Conservation (phyloP, 208 protist species). For the Acanthamoeba rhysodes region DNA sequence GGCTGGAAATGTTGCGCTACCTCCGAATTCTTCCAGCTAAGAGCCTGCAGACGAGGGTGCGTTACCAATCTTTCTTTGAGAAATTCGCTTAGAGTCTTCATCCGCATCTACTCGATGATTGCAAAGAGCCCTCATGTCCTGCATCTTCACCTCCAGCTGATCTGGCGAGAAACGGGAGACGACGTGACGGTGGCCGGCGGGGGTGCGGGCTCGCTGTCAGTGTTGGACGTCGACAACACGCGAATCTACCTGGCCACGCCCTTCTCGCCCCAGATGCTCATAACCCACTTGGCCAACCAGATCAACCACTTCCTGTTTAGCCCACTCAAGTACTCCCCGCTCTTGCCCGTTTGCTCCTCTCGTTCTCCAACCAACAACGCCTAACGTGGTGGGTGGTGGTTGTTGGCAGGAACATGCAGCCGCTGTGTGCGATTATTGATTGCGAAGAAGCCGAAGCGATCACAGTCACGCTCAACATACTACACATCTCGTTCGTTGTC, state of each 20-base stretch:
- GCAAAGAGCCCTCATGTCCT: not conserved
- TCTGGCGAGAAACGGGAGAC: conserved; percentile 29
- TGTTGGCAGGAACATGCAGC: conserved; percentile 62
- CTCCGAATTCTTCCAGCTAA: conserved; percentile 27
- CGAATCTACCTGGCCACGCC: conserved; percentile 27
- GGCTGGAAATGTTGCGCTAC: not conserved
- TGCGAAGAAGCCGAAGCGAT: conserved; percentile 55
- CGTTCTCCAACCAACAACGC: not conserved
- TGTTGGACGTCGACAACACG: conserved; percentile 7
- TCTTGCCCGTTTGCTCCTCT: not conserved
- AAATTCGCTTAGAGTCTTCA: too few relatives aligned
- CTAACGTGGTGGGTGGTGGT: not conserved
- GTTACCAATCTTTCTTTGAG: not conserved
- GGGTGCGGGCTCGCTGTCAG: not conserved
- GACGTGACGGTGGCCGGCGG: conserved; percentile 22
- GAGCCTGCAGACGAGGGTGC: conserved; percentile 13
- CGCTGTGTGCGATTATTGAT: conserved; percentile 45
- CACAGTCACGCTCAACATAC: conserved; percentile 42
- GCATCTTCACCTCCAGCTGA: not conserved
- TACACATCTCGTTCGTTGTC: conserved; percentile 29
- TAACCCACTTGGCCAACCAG: conserved; percentile 65
- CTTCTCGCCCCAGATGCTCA: conserved; percentile 62
- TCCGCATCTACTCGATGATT: not conserved
- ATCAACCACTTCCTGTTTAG: conserved; percentile 68
- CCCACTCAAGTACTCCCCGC: conserved; percentile 1